Base-by-base conservation (phyloP, 106 monocot genomes). In the Dendrobium officinale region DNA sequence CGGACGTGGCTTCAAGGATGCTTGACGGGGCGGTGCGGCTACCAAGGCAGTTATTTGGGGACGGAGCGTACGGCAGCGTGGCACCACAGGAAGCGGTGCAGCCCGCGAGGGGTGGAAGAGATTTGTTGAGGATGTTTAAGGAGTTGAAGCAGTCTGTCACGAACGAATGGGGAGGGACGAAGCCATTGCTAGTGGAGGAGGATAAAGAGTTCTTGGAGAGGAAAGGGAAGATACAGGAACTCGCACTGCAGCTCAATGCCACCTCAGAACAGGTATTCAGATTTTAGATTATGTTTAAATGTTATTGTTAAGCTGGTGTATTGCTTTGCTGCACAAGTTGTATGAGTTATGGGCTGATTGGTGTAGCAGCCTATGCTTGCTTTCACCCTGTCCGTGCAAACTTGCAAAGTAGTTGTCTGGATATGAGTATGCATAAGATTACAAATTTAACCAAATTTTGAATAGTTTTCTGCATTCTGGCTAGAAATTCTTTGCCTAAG, bases 111-210 rank as follows among this genome's bases (percentile, higher is more conserved):
- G 92, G 89, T 9, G 92, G 92, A 5, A 86, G 89, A 66, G 93
- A 90, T 78, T 66, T 93, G 79, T 42, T 93, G 48, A 88, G 93
- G 82, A 88, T 93, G 20, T 93, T 93, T 20, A 93, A 82, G 88
- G 93, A 93, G 81, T 80, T 93, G 79, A 93, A 83, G 78, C 90
- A 93, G 88, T 88, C 90, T 4, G 85, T 93, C 78, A 72, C 86
- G 13, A 88, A 88, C 43, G 90, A 90, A 77, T 92, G 89, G 92
- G 90, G 86, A 4, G 88, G 90, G 22, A 79, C 11, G 81, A 90
- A 85, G 81, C 90, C 93, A 13, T 22, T 77, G 33, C 83, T 83
- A 9, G 85, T 86, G 79, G 93, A 93, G 80, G 93, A 93, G 82
- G 93, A 93, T 27, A 86, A 83, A 56, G 88, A 88, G 79, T 90